Conservation (phyloP, 2,329 filamentous ascomycete species). For the Claviceps digitariae region DNA sequence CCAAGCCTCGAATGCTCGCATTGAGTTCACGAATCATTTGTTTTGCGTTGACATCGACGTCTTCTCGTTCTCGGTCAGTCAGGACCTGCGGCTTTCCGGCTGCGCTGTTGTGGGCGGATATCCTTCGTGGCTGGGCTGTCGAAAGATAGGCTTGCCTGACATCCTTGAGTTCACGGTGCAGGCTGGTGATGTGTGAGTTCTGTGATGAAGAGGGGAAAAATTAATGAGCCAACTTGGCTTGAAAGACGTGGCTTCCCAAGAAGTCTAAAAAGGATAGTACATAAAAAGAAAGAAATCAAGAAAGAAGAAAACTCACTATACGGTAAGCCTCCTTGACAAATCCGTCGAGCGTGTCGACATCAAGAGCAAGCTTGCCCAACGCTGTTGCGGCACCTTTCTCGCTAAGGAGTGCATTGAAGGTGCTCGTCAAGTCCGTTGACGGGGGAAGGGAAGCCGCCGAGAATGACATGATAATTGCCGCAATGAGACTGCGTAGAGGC, state of each 20-base stretch:
- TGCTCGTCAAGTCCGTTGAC: conserved; percentile 49
- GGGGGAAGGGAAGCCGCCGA: conserved; percentile 5
- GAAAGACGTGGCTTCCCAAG: too few relatives aligned
- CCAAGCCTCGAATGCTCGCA: conserved; percentile 62
- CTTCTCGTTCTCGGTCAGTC: conserved; percentile 69
- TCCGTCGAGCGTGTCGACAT: conserved; percentile 50
- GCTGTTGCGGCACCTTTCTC: conserved; percentile 41
- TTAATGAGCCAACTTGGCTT: not conserved
- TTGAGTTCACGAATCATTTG: conserved; percentile 75
- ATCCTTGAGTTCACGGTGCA: conserved; percentile 65
- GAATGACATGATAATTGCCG: conserved; percentile 2
- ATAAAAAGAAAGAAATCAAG: too few relatives aligned
- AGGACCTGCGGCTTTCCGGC: conserved; percentile 42
- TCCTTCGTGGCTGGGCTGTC: conserved; percentile 51
- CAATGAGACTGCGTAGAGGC: not conserved
- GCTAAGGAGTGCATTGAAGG: conserved; percentile 52
- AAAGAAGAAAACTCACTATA: conserved; percentile 48
- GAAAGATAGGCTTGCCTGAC: conserved; percentile 89
- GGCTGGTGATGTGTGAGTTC: conserved; percentile 73
- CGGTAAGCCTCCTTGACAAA: conserved; percentile 90
- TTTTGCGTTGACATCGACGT: conserved; percentile 79
- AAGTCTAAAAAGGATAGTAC: too few relatives aligned
- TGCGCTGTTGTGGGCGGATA: conserved; percentile 31
- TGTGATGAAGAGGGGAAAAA: conserved; percentile 23
- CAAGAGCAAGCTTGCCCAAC: conserved; percentile 23